phyloP scores from a whole-genome alignment of 2,329 filamentous ascomycete species.

The Alternaria alternata region DNA sequence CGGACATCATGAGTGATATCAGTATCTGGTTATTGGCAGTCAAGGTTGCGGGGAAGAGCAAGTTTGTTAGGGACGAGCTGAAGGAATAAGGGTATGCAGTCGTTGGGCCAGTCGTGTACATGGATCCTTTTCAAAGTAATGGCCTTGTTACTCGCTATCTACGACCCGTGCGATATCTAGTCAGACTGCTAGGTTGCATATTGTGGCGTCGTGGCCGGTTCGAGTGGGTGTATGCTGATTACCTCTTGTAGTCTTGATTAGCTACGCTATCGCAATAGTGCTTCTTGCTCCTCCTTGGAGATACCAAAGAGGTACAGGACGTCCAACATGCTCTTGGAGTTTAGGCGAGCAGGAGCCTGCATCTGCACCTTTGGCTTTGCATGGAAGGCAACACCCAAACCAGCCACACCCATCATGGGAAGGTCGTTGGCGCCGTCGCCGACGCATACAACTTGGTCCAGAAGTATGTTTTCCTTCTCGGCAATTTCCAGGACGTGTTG shows the following conservation, averaged over 20 bases:
- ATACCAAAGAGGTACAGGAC: conserved; percentile 79
- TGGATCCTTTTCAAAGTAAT: not conserved
- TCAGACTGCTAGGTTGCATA: not conserved
- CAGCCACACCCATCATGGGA: conserved; percentile 78
- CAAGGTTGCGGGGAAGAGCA: conserved; percentile 19
- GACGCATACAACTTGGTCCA: conserved; percentile 75
- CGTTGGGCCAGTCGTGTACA: not conserved
- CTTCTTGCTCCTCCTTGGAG: conserved; percentile 68
- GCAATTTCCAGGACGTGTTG: conserved; percentile 77
- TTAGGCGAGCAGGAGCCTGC: conserved; percentile 76
- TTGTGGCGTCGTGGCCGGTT: not conserved
- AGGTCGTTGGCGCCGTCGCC: conserved; percentile 86
- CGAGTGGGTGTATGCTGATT: too few species aligned
- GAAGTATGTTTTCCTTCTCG: conserved; percentile 68
- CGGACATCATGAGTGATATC: conserved; percentile 22
- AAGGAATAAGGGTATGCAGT: conserved; percentile 2
- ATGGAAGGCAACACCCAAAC: conserved; percentile 82
- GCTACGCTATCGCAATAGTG: conserved; percentile 47
- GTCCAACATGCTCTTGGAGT: conserved; percentile 74
- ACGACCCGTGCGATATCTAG: too few species aligned
- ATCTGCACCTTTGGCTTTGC: conserved; percentile 84
- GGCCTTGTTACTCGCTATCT: too few species aligned
- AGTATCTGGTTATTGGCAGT: conserved; percentile 19
- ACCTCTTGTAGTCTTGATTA: too few species aligned
- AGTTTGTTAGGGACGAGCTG: conserved; percentile 18